Evolutionary conservation across 176 grass and related monocot species (phyloP).

Genomic region (Paspalum notatum): DNA sequence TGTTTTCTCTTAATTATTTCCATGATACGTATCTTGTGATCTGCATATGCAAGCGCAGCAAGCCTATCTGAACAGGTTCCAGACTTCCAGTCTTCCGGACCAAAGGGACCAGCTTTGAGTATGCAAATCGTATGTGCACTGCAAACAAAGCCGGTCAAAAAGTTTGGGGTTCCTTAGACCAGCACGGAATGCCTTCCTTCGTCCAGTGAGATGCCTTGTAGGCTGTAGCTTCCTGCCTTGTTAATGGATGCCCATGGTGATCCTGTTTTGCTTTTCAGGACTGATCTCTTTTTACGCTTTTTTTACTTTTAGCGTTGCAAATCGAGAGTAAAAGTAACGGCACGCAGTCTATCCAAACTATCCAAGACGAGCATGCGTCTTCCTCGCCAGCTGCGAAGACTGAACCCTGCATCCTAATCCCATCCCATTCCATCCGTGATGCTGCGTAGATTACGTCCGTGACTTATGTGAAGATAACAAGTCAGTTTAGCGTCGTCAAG

Average conservation of each 20-base stretch:
- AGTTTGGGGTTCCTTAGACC: not conserved
- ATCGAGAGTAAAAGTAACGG: constrained; percentile 27
- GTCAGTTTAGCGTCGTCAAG: no score
- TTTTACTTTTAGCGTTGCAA: constrained; percentile 21
- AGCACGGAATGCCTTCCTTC: constrained; percentile 16
- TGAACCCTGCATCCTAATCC: not conserved
- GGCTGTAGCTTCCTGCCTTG: not conserved
- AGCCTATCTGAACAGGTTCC: not conserved
- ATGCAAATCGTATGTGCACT: not conserved
- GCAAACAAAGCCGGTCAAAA: constrained; percentile 42
- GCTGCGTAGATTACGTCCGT: not conserved
- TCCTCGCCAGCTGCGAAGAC: not conserved
- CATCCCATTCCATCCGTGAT: not conserved
- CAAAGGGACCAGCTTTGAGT: no score
- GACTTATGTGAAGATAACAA: not conserved
- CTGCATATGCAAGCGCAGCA: not conserved
- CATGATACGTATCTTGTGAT: not conserved
- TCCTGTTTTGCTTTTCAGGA: no score
- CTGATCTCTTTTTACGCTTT: not conserved
- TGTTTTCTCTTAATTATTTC: not conserved
- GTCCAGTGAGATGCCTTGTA: not conserved
- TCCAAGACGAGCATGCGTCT: constrained; percentile 31
- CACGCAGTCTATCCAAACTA: not conserved
- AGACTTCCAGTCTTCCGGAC: no score
- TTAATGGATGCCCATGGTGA: not conserved